Percentiles rank a stretch among this genome's conserved stretches.
phyloP scores from a whole-genome alignment of 371 early-diverging fungal genomes.

The Actinomucor elegans region DNA sequence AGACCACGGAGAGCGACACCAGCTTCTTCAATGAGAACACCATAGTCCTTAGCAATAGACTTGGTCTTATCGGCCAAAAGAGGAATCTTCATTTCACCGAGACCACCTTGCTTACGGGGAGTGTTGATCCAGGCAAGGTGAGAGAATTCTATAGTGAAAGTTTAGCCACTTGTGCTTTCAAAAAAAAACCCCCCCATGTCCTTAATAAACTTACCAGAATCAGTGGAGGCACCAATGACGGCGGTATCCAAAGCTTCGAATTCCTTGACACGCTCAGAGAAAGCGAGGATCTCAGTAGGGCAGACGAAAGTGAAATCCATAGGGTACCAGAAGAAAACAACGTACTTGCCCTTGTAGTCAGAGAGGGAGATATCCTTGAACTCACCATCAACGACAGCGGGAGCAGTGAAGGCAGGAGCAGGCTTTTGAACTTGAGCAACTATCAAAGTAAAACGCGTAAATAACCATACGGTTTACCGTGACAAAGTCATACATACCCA shows the following conservation, averaged over 20 bases:
- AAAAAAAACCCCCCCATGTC: neutral
- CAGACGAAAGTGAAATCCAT: constrained; percentile 62
- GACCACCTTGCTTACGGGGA: constrained; percentile 79
- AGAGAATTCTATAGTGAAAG: constrained; percentile 38
- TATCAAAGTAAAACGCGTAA: neutral
- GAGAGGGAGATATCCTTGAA: constrained; percentile 80
- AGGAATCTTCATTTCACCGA: constrained; percentile 74
- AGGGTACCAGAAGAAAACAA: constrained; percentile 52
- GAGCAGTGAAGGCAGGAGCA: constrained; percentile 79
- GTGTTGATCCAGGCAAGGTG: constrained; percentile 68
- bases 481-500: constrained; percentile 18
- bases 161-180: neutral
- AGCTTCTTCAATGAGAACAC: constrained; percentile 66
- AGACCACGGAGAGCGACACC: constrained; percentile 60
- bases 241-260: constrained; percentile 66
- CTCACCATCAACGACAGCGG: constrained; percentile 73
- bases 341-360: constrained; percentile 83
- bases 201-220: constrained; percentile 39
- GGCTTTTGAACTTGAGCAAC: constrained; percentile 49
- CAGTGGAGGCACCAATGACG: constrained; percentile 51
- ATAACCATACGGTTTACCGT: neutral
- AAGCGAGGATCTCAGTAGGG: constrained; percentile 73
- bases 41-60: constrained; percentile 69
- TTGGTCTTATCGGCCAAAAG: constrained; percentile 73
- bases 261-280: constrained; percentile 64